Conservation (phyloP, 768 basidiomycete genomes). For the Naganishia onofrii region DNA sequence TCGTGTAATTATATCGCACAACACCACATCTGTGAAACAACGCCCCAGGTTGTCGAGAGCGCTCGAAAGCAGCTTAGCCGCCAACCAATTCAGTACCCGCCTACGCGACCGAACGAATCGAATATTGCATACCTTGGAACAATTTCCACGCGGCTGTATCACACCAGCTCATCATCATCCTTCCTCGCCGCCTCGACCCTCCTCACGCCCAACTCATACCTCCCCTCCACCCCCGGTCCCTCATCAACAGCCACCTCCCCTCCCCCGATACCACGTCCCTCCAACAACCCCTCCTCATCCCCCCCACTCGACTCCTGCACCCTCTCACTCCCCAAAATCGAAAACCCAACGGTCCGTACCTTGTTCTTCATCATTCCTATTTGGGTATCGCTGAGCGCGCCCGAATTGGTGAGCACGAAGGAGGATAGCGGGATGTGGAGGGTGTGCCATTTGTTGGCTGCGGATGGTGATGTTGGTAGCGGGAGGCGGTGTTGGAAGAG, state of each 20-base stretch:
- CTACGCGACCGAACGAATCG: too few relatives aligned
- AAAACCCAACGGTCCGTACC: slow-evolving; percentile 78
- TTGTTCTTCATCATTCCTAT: slow-evolving; percentile 72
- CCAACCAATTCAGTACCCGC: too few relatives aligned
- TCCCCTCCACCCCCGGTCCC: slow-evolving; percentile 30
- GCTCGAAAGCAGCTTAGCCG: too few relatives aligned
- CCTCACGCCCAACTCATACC: slow-evolving; percentile 66
- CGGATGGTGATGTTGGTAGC: slow-evolving; percentile 29
- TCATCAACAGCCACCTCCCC: neutral
- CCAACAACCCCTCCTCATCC: neutral
- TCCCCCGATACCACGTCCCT: slow-evolving; percentile 5
- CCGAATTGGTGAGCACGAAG: slow-evolving; percentile 56
- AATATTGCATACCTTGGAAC: too few relatives aligned
- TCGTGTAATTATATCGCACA: too few relatives aligned
- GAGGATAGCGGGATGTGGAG: slow-evolving; percentile 71
- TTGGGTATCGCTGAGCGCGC: slow-evolving; percentile 59
- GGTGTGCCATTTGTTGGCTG: slow-evolving; percentile 37
- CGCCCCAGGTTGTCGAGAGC: too few relatives aligned
- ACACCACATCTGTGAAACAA: too few relatives aligned
- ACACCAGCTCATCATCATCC: slow-evolving; percentile 12
- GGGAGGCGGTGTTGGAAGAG: slow-evolving; percentile 87
- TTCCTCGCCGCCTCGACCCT: slow-evolving; percentile 27
- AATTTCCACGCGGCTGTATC: neutral
- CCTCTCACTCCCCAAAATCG: slow-evolving; percentile 79
- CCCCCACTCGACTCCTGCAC: slow-evolving; percentile 36